phyloP scores from a whole-genome alignment of 768 basidiomycete species.

The Myochromella boudieri region DNA sequence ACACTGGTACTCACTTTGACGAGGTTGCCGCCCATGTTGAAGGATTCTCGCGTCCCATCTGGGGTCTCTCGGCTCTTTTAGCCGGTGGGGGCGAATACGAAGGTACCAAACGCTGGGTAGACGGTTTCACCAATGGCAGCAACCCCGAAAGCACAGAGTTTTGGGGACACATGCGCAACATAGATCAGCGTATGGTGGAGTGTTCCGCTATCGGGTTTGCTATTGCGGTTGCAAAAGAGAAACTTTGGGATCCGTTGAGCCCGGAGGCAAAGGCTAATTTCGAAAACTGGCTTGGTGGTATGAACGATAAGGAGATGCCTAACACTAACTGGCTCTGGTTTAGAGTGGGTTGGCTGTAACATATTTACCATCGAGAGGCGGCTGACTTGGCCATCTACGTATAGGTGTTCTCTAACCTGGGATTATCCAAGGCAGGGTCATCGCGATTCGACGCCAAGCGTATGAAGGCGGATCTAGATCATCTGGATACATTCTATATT shows the following conservation, averaged over 20 bases:
- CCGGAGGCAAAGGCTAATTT: conserved; percentile 54
- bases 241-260: conserved; percentile 62
- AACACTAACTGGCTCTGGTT: conserved; percentile 88
- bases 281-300: conserved; percentile 67
- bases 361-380: neutral
- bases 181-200: conserved; percentile 82
- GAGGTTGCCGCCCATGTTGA: conserved; percentile 72
- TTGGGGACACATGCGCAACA: conserved; percentile 74
- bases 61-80: conserved; percentile 69
- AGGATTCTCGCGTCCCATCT: conserved; percentile 74
- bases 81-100: conserved; percentile 62
- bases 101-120: conserved; percentile 61
- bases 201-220: conserved; percentile 76
- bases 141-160: conserved; percentile 66
- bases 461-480: conserved; percentile 73
- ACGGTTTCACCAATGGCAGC: conserved; percentile 68
- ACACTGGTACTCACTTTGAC: conserved; percentile 73
- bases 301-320: conserved; percentile 83
- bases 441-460: conserved; percentile 53
- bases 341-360: conserved; percentile 40
- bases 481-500: conserved; percentile 79
- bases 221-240: conserved; percentile 62
- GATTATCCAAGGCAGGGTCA: conserved; percentile 62
- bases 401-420: conserved; percentile 75
- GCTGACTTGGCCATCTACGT: neutral